Percentiles rank a stretch among this genome's conserved stretches.
These are phyloP conservation scores for Petrea volubilis DNA, from an alignment of 257 asterid species.

Conservation along the genomic window DNA sequence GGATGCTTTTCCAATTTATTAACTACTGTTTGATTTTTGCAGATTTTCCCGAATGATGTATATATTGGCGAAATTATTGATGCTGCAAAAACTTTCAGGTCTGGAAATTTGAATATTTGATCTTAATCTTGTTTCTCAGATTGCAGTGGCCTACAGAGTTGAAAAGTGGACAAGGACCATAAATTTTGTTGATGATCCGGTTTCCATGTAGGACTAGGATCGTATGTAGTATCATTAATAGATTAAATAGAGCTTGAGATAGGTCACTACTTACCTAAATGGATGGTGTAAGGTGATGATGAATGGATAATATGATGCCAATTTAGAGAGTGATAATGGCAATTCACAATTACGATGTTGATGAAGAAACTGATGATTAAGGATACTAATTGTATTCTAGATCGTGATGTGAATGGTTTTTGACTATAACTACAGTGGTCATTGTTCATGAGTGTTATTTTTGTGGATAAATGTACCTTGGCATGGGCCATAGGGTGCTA, in stretches of 20 bases:
- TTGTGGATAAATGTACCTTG: too few relatives aligned
- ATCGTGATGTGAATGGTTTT: too few relatives aligned
- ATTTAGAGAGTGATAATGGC: too few relatives aligned
- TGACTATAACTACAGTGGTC: too few relatives aligned
- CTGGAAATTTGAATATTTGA: constrained; percentile 12
- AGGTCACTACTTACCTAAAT: background rate
- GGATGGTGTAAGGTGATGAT: too few relatives aligned
- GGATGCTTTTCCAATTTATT: background rate
- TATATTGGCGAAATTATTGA: constrained; percentile 65
- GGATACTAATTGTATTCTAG: too few relatives aligned
- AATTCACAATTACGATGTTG: too few relatives aligned
- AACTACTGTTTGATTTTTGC: constrained; percentile 28
- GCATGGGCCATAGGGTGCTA: too few relatives aligned
- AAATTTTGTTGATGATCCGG: constrained; percentile 9
- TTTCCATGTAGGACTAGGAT: constrained; percentile 14
- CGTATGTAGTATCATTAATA: background rate
- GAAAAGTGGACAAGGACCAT: background rate
- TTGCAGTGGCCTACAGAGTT: constrained; percentile 10
- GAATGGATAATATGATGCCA: too few relatives aligned
- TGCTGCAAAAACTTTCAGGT: constrained; percentile 73
- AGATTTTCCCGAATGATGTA: constrained; percentile 89
- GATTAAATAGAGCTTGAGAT: background rate
- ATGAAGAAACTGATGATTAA: too few relatives aligned
- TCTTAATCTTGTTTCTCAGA: constrained; percentile 17
- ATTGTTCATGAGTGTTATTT: too few relatives aligned